phyloP scores from a whole-genome alignment of 257 asterid species.

The Salvia splendens region DNA sequence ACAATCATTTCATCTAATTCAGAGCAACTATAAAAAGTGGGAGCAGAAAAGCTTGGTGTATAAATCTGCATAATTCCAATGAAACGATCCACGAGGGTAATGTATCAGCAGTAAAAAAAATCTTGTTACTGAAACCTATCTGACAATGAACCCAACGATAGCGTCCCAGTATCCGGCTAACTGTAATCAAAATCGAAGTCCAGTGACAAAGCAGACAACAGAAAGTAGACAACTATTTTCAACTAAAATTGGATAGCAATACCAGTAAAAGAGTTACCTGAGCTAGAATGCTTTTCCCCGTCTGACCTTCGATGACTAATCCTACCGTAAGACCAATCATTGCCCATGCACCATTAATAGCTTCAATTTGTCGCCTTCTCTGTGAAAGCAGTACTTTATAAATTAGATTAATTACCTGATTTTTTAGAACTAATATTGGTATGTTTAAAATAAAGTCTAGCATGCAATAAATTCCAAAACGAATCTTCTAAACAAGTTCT shows the following conservation, averaged over 20 bases:
- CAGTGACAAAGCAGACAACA: constrained; percentile 7
- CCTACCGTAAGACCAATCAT: constrained; percentile 94
- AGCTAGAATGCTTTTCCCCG: constrained; percentile 66
- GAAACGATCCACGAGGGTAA: background rate
- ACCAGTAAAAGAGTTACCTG: constrained; percentile 50
- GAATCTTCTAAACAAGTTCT: background rate
- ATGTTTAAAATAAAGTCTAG: background rate
- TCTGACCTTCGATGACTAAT: constrained; percentile 77
- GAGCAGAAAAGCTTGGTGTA: background rate
- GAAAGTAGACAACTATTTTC: background rate
- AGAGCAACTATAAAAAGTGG: background rate
- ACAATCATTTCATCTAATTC: constrained; percentile 8
- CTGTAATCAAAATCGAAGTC: constrained; percentile 40
- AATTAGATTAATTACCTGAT: constrained; percentile 12
- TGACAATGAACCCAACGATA: constrained; percentile 45
- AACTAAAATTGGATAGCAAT: constrained; percentile 1
- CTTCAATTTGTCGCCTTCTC: constrained; percentile 75
- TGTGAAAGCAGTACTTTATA: constrained; percentile 24
- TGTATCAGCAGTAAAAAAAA: background rate
- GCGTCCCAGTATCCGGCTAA: constrained; percentile 76
- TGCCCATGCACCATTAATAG: constrained; percentile 95
- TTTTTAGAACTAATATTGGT: background rate
- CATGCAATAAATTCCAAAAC: background rate
- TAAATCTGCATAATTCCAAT: constrained; percentile 13
- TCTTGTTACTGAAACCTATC: constrained; percentile 36